Conservation (phyloP, 2,329 filamentous ascomycete genomes). For the Westerdykella sp. region DNA sequence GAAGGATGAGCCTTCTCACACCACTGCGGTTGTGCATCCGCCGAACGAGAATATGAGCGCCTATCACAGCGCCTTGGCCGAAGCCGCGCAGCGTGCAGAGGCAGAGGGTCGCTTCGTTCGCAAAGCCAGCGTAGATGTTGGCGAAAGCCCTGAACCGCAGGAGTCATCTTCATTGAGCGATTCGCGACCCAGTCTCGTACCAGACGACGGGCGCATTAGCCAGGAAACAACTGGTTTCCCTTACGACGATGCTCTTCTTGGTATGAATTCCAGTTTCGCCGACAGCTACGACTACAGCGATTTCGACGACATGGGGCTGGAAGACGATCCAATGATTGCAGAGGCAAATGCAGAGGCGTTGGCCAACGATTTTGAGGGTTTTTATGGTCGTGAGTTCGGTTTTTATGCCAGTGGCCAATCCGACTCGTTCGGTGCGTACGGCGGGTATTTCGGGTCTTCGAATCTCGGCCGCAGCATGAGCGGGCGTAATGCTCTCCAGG, state of each 20-base stretch:
- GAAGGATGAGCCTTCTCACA: conserved; percentile 42
- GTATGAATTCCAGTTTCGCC: conserved; percentile 34
- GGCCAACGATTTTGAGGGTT: conserved; percentile 85
- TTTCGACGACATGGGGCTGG: conserved; percentile 34
- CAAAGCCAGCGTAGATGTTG: conserved; percentile 43
- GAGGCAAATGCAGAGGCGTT: conserved; percentile 91
- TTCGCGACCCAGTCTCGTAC: conserved; percentile 42
- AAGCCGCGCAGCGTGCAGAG: conserved; percentile 71
- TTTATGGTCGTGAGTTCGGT: conserved; percentile 94
- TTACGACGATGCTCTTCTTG: conserved; percentile 29
- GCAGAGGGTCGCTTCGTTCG: conserved; percentile 69
- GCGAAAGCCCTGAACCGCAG: conserved; percentile 26
- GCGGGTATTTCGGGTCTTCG: conserved; percentile 81
- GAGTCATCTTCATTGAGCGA: conserved; percentile 28
- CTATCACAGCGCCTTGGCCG: conserved; percentile 79
- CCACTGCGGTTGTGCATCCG: conserved; percentile 18
- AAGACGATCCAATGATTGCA: conserved; percentile 84
- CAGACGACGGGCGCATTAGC: conserved; percentile 47
- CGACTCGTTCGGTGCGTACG: conserved; percentile 61
- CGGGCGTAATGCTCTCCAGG: conserved; percentile 57
- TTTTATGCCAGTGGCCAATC: conserved; percentile 68
- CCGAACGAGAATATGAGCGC: conserved; percentile 52
- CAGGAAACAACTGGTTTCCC: conserved; percentile 39
- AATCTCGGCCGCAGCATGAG: conserved; percentile 62
- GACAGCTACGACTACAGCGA: conserved; percentile 55